Percentiles rank a stretch among this genome's conserved stretches.
Evolutionary conservation across 805 yeast genomes (phyloP).

Genomic region (Helenozyma baotianmanensis): DNA sequence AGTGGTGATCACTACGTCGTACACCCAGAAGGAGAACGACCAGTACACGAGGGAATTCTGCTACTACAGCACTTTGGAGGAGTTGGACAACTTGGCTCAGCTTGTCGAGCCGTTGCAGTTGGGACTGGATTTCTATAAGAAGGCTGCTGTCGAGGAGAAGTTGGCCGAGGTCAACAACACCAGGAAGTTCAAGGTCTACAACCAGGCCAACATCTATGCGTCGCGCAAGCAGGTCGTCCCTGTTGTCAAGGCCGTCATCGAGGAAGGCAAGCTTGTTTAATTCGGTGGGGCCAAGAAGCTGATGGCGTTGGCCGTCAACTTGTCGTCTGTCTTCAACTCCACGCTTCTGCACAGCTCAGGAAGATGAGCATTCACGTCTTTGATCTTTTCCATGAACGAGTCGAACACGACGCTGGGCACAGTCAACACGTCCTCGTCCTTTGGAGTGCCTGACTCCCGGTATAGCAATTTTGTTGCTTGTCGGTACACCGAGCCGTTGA

Average conservation of each 20-base stretch:
- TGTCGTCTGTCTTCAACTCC: constrained; percentile 10
- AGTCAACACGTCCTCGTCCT: constrained; percentile 11
- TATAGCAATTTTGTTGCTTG: constrained; percentile 30
- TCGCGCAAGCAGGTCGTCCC: constrained; percentile 91
- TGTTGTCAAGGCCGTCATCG: constrained; percentile 30
- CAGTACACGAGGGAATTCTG: constrained; percentile 33
- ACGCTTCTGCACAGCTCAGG: constrained; percentile 4
- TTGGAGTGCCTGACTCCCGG: constrained; percentile 6
- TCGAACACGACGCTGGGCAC: constrained; percentile 9
- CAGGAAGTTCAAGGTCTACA: constrained; percentile 27
- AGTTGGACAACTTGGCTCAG: constrained; percentile 18
- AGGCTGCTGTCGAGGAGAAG: constrained; percentile 10
- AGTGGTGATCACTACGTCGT: constrained; percentile 36
- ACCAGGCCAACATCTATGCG: constrained; percentile 51
- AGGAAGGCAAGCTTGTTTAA: constrained; percentile 5
- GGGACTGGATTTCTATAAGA: constrained; percentile 21
- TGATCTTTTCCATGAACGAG: constrained; percentile 6
- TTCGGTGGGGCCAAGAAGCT: constrained; percentile 17
- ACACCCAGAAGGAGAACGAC: constrained; percentile 27
- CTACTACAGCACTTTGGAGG: constrained; percentile 17
- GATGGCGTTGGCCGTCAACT: constrained; percentile 14
- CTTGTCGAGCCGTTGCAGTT: constrained; percentile 22
- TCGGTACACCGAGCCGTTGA: constrained; percentile 11
- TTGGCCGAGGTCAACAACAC: constrained; percentile 11
- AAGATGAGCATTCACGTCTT: constrained; percentile 4